Evolutionary conservation across 225 moss, liverwort and hornwort species (phyloP), one percentile per base, ranked within the genome.

Genomic region (Pseudoscleropodium purum): DNA sequence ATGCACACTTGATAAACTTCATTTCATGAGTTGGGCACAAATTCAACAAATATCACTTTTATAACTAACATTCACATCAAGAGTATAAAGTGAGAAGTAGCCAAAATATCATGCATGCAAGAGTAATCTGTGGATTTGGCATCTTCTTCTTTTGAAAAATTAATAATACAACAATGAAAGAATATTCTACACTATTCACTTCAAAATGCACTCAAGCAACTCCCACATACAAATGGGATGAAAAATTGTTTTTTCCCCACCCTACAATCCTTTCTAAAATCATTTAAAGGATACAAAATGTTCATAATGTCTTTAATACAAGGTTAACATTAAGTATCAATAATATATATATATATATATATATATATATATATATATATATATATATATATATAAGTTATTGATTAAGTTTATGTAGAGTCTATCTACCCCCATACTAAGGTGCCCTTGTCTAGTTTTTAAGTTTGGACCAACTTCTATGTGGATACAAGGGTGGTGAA

Each of bases 101-200:
- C 21, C 33, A 33, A 76, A 76, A 5, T 51, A 7, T 34, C 51
- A 21, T 51, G 5, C 51, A 21, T 51, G 5, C 13, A 51, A 51
- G 33, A 33, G 8, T 76, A 12, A 76, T 51, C 0, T 0, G 0
- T 4, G 2, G 13, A 51, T 33, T 49, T 2, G 4, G 0, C 49
- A 51, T 21, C 49, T 33, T 51, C 12, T 18, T 31, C 33, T 49
- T 51, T 34, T 31, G 33, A 33, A 21, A 49, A 12, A 76, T 12
- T 19, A 51, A 13, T 5, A 21, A 14, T 52, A 34, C 8, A 51
- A 51, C 7, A 51, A 2, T 36, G 13, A 23, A 7, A 2, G 13
- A 51, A 20, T 13, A 21, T 51, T 51, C 34, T 34, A 20, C 20
- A 7, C 8, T 33, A 51, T 33, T 51, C 4, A 13, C 34, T 51